A percentile compares a stretch with the other conserved stretches of the same genome.
Evolutionary conservation across 2,329 filamentous ascomycete species (phyloP).

Genomic region (Plectosphaerella cucumerina): DNA sequence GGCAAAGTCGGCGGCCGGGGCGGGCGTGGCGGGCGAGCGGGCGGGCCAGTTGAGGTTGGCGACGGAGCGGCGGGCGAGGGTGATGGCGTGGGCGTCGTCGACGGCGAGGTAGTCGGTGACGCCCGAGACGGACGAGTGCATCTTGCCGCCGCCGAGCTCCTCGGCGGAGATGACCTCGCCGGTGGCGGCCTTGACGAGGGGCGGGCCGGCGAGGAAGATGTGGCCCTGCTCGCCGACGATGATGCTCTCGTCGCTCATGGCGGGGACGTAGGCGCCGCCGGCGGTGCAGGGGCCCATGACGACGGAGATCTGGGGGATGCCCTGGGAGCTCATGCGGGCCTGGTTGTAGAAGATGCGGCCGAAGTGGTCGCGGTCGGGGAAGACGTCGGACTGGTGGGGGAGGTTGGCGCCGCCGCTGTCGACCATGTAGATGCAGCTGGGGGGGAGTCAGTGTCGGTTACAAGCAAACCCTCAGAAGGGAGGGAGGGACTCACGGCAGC

Average conservation of each 20-base stretch:
- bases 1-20: conserved; percentile 44
- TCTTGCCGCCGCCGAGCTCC: conserved; percentile 81
- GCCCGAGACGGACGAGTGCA: conserved; percentile 87
- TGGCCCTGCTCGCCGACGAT: conserved; percentile 96
- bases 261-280: conserved; percentile 91
- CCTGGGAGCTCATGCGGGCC: conserved; percentile 81
- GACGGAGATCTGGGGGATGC: conserved; percentile 89
- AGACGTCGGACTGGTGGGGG: conserved; percentile 91
- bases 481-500: conserved; percentile 45
- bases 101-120: conserved; percentile 95
- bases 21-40: conserved; percentile 30
- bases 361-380: conserved; percentile 92
- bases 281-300: conserved; percentile 98
- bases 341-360: conserved; percentile 98
- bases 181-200: conserved; percentile 92
- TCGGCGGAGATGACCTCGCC: conserved; percentile 89
- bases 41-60: conserved; percentile 85
- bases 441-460: neutral
- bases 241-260: conserved; percentile 96
- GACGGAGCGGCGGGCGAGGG: conserved; percentile 78
- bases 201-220: conserved; percentile 92
- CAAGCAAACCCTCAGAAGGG: neutral
- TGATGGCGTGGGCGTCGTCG: conserved; percentile 86
- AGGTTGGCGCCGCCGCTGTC: conserved; percentile 95
- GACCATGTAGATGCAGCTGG: conserved; percentile 85